These are phyloP conservation scores for Colletotrichum higginsianum DNA, from an alignment of 2,329 filamentous ascomycete species.

Conservation along the genomic window DNA sequence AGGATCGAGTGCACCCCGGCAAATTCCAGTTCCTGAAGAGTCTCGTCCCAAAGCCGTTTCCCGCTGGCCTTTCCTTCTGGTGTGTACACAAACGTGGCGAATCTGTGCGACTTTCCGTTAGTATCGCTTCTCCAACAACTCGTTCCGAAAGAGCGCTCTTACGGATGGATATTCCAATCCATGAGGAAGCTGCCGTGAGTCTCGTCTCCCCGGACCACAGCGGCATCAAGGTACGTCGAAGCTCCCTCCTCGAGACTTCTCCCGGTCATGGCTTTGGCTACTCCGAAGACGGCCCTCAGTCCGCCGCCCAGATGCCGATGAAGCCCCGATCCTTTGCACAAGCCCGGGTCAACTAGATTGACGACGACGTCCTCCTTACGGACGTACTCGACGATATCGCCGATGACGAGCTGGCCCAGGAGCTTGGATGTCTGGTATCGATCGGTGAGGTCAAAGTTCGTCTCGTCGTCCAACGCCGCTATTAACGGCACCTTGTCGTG, in stretches of 20 bases:
- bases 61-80: slow-evolving; percentile 28
- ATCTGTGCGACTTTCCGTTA: slow-evolving; percentile 47
- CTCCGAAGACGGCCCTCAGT: not conserved
- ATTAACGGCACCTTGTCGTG: slow-evolving; percentile 45
- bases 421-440: slow-evolving; percentile 50
- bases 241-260: slow-evolving; percentile 56
- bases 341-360: slow-evolving; percentile 63
- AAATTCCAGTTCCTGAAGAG: slow-evolving; percentile 42
- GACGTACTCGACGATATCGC: slow-evolving; percentile 55
- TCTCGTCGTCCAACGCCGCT: slow-evolving; percentile 49
- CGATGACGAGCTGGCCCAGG: slow-evolving; percentile 52
- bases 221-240: slow-evolving; percentile 62
- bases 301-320: slow-evolving; percentile 47
- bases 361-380: slow-evolving; percentile 58
- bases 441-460: slow-evolving; percentile 42
- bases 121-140: not conserved
- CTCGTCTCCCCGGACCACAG: slow-evolving; percentile 60
- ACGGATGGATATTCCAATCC: slow-evolving; percentile 62
- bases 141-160: slow-evolving; percentile 46
- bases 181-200: slow-evolving; percentile 64
- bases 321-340: slow-evolving; percentile 59
- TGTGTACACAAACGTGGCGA: slow-evolving; percentile 38
- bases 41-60: slow-evolving; percentile 43
- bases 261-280: slow-evolving; percentile 46
- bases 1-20: slow-evolving; percentile 42